phyloP scores from a whole-genome alignment of 352 stramenopile genomes.

The Phytophthora boehmeriae region DNA sequence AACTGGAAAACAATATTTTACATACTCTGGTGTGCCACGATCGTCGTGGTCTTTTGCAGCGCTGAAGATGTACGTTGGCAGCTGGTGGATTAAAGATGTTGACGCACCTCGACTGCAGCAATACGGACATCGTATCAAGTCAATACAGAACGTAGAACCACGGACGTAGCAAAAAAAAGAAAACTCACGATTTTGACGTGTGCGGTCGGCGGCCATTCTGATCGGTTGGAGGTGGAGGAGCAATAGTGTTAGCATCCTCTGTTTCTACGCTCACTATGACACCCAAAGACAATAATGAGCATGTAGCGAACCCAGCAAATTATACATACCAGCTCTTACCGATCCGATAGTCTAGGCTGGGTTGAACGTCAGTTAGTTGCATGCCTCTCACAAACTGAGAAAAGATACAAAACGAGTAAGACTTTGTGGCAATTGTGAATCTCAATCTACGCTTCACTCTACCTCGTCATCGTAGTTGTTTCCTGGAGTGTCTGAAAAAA shows the following conservation, averaged over 20 bases:
- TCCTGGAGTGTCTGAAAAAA: conserved; percentile 39
- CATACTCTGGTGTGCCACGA: conserved; percentile 66
- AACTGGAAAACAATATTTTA: neutral
- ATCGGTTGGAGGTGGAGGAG: conserved; percentile 27
- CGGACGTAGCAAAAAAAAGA: neutral
- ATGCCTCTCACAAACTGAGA: conserved; percentile 41
- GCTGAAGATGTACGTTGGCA: conserved; percentile 82
- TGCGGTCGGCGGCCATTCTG: conserved; percentile 26
- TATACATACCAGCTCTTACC: conserved; percentile 22
- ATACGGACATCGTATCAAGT: conserved; percentile 5
- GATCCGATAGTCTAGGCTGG: conserved; percentile 42
- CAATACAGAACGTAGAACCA: neutral
- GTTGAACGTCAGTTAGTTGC: conserved; percentile 33
- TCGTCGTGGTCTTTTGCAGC: conserved; percentile 48
- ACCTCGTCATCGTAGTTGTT: conserved; percentile 66
- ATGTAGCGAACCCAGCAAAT: neutral
- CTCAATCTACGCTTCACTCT: too few species aligned
- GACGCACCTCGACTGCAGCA: conserved; percentile 59
- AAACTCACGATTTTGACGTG: conserved; percentile 36
- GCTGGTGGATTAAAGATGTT: conserved; percentile 71
- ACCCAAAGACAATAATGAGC: conserved; percentile 1
- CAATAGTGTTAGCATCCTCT: conserved; percentile 18
- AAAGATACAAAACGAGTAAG: neutral
- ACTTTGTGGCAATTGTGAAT: neutral
- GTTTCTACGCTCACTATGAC: conserved; percentile 63